Base-by-base conservation (phyloP, 2,329 filamentous ascomycete genomes). In the Diplodia scrobiculata region DNA sequence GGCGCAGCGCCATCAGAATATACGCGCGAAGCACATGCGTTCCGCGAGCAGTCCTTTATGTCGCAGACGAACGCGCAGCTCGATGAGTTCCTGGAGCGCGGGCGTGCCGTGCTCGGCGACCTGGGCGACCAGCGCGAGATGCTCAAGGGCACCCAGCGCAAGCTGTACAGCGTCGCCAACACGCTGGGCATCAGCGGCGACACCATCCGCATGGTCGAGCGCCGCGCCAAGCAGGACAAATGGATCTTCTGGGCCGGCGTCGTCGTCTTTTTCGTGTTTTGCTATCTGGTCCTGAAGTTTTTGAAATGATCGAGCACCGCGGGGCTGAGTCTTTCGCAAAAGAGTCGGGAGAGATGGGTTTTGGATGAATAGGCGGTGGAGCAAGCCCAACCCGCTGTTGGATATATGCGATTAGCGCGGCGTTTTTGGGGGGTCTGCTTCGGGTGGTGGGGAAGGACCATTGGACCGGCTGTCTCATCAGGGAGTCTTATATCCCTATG, bases 191-290 rank as follows among this genome's bases (percentile, higher is more conserved):
- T 99, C 67, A 96, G 91, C 73, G 93, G 94, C 21, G 94, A 98
- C 76, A 99, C 95, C 1, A 99, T 99, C 70, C 88, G 95, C 54
- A 98, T 95, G 92, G 90, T 99, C 50, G 94, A 98, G 80, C 82
- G 95, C 71, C 84, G 95, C 69, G 92, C 95, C 60, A 90, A 88
- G 77, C 91, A 98, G 81, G 95, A 99, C 77, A 98, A 97, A 80
- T 98, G 93, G 92, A 96, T 99, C 41, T 99, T 99, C 77, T 91
- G 90, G 84, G 90, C 82, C 0, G 92, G 95, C 0, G 92, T 94
- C 2, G 79, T 96, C 5, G 79, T 95, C 41, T 99, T 99, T 78
- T 91, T 98, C 73, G 75, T 86, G 45, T 99, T 99, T 76, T 97
- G 94, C 78, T 98, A 92, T 87, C 80, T 95, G 69, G 92, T 96